Conservation (phyloP, 2,329 filamentous ascomycete genomes). For the Neoascochyta sp. region DNA sequence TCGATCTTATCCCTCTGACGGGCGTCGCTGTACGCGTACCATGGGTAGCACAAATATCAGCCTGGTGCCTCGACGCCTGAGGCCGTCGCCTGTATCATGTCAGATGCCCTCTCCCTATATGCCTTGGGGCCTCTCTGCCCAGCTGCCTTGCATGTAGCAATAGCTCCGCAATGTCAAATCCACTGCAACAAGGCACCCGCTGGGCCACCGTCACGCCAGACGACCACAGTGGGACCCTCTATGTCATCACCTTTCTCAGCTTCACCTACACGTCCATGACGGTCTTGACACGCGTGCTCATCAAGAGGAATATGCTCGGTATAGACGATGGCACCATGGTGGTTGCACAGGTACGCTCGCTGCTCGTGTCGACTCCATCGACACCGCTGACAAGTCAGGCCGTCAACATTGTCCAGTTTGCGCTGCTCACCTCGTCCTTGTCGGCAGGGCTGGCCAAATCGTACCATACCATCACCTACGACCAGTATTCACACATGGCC, state of each 20-base stretch:
- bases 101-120: too few relatives aligned
- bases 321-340: constrained; percentile 21
- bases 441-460: constrained; percentile 21
- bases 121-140: too few relatives aligned
- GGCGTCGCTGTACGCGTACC: too few relatives aligned
- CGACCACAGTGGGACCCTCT: constrained; percentile 24
- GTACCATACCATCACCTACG: constrained; percentile 11
- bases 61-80: neutral
- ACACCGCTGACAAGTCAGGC: constrained; percentile 9
- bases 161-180: constrained; percentile 8
- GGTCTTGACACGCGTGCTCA: constrained; percentile 20
- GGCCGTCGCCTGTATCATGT: neutral
- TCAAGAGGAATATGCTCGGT: constrained; percentile 27
- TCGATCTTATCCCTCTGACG: too few relatives aligned
- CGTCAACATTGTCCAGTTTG: constrained; percentile 15
- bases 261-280: constrained; percentile 24
- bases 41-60: too few relatives aligned
- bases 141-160: too few relatives aligned
- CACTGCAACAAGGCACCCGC: constrained; percentile 7
- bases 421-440: constrained; percentile 16
- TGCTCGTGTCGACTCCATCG: neutral
- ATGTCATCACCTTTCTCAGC: constrained; percentile 21
- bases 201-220: constrained; percentile 21
- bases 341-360: constrained; percentile 19
- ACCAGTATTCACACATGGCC: constrained; percentile 18